Percentiles rank a stretch among this genome's conserved stretches.
These are phyloP conservation scores for Mycena rebaudengoi DNA, from an alignment of 768 basidiomycete species.

Conservation along the genomic window DNA sequence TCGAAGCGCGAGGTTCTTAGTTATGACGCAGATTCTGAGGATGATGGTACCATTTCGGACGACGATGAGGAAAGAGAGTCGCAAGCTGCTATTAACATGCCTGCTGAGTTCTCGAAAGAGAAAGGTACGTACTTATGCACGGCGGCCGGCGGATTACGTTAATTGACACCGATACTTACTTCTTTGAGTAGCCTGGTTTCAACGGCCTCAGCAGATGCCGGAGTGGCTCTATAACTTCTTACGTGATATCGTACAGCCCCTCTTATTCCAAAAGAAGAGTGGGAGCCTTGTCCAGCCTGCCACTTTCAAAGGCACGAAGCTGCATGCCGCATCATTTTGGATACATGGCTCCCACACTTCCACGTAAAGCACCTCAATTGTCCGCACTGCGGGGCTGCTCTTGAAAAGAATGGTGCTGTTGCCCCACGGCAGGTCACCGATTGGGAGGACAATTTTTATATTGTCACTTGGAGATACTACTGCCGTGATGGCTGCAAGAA, in stretches of 20 bases:
- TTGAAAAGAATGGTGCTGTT: conserved; percentile 31
- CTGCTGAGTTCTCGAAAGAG: too few relatives aligned
- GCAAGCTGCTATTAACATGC: too few relatives aligned
- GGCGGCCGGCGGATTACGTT: too few relatives aligned
- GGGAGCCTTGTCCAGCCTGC: background rate
- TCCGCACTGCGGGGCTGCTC: background rate
- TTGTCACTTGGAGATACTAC: conserved; percentile 35
- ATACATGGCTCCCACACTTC: conserved; percentile 4
- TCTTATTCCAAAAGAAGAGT: background rate
- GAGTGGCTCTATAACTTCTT: conserved; percentile 11
- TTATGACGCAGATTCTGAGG: too few relatives aligned
- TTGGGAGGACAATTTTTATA: conserved; percentile 29
- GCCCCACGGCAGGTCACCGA: conserved; percentile 29
- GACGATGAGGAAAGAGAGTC: too few relatives aligned
- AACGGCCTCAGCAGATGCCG: conserved; percentile 7
- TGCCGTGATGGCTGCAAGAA: conserved; percentile 29
- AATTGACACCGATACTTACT: too few relatives aligned
- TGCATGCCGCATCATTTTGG: too few relatives aligned
- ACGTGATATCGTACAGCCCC: background rate
- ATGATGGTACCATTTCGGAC: too few relatives aligned
- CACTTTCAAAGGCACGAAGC: background rate
- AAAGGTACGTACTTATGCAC: too few relatives aligned
- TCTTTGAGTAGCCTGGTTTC: conserved; percentile 21
- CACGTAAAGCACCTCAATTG: background rate
- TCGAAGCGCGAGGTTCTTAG: too few relatives aligned